Base-by-base conservation (phyloP, 108 stramenopile species). In the Aurantiochytrium sp. region DNA sequence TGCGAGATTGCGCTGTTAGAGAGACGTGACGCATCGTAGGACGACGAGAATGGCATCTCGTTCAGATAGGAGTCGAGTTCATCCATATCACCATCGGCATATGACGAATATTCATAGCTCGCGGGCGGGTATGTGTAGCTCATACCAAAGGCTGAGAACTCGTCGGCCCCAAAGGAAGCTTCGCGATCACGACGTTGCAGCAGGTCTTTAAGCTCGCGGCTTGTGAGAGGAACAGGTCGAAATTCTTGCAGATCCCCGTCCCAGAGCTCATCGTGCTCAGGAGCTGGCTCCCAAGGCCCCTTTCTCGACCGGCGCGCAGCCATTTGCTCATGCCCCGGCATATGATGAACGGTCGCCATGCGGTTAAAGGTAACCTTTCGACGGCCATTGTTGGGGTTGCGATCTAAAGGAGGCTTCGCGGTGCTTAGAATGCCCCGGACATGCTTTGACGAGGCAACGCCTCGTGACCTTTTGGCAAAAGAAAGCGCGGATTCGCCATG, bases 81-180 rank as follows among this genome's bases (percentile, higher is more conserved):
- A 23, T 83, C 73, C 73, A 83, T 83, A 23, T 83, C 73, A 53
- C 51, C 73, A 44, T 83, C 44, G 28, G 49, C 73, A 18, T 69
- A 69, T 10, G 64, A 18, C 0, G 64, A 69, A 44, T 21, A 83
- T 18, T 83, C 73, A 23, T 83, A 83, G 51, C 49, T 51, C 2
- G 73, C 73, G n/a, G 73, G 73, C 51, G 73, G 73, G 73, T 83
- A 83, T 10, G 73, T 83, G 44, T 83, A 53, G 51, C 73, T 83
- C 25, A 69, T 28, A 8, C 64, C 59, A 42, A 29, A 42, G n/a
- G 28, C 18, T 21, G 18, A 23, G 72, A 29, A 72, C 18, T 72
- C 72, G 29, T 72, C n/a, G 28, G 18, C 51, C 49, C 5, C 44
- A 12, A 57, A 57, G 55, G 44, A 51, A 5, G 23, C 28, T 23